Conservation (phyloP, 139 green algal species). For the Coccomyxa sp. region DNA sequence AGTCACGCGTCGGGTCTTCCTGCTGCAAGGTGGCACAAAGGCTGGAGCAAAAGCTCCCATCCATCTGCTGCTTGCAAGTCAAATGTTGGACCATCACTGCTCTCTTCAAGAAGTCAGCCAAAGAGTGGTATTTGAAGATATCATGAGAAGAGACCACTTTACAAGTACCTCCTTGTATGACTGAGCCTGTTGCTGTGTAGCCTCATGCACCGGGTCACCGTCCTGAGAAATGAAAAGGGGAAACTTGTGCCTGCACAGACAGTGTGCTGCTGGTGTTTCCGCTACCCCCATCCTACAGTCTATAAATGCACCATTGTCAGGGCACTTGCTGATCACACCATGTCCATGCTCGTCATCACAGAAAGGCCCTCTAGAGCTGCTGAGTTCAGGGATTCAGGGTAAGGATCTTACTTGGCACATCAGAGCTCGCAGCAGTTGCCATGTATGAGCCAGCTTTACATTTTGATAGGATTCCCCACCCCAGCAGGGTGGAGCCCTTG, state of each 20-base stretch:
- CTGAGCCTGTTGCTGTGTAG: neutral
- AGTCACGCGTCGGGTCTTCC: no score
- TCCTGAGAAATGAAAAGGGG: conserved; percentile 53
- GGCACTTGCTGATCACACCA: neutral
- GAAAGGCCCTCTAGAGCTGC: neutral
- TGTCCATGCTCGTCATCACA: neutral
- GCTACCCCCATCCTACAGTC: no score
- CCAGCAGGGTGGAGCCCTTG: no score
- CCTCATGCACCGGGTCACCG: conserved; percentile 7
- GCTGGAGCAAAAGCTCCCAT: no score
- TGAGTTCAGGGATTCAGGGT: neutral
- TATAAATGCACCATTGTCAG: neutral
- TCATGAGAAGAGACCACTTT: neutral
- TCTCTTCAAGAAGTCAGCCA: neutral
- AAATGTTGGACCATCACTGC: neutral
- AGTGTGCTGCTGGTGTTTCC: no score
- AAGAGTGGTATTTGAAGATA: neutral
- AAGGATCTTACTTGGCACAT: neutral
- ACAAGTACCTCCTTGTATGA: neutral
- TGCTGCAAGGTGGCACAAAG: no score
- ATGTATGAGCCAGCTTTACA: no score
- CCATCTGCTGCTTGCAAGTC: neutral
- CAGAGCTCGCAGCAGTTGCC: neutral
- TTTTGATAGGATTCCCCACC: no score
- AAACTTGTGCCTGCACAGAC: conserved; percentile 32